A percentile compares a stretch with the other conserved stretches of the same genome.
phyloP scores from a whole-genome alignment of 1,284 basidiomycete species.

The Pulveroboletus ridleyi region DNA sequence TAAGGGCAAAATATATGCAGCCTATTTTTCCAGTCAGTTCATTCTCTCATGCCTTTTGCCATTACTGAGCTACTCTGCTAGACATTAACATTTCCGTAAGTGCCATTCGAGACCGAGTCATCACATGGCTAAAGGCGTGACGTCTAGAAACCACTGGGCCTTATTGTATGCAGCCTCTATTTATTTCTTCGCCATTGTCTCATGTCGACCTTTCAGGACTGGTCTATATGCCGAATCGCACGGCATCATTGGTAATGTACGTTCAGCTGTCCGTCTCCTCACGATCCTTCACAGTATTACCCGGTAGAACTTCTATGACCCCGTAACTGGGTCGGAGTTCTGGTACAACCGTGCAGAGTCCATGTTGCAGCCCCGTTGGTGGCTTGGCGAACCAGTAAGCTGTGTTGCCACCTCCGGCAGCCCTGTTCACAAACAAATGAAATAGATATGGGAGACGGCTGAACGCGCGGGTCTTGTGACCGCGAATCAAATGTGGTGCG shows the following conservation, averaged over 20 bases:
- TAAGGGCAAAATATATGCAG: slow-evolving; percentile 86
- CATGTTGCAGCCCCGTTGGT: slow-evolving; percentile 79
- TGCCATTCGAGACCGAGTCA: slow-evolving; percentile 17
- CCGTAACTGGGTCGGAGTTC: slow-evolving; percentile 64
- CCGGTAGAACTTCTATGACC: slow-evolving; percentile 86
- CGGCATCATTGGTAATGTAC: slow-evolving; percentile 89
- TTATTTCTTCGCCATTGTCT: neutral
- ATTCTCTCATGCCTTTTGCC: slow-evolving; percentile 1
- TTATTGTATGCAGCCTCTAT: slow-evolving; percentile 59
- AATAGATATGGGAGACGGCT: slow-evolving; percentile 89
- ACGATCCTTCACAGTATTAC: slow-evolving; percentile 4
- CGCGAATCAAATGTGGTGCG: slow-evolving; percentile 91
- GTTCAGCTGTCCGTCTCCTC: slow-evolving; percentile 26
- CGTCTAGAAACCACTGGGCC: slow-evolving; percentile 82
- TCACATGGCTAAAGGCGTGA: slow-evolving; percentile 7
- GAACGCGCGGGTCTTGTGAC: slow-evolving; percentile 75
- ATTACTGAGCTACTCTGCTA: slow-evolving; percentile 36
- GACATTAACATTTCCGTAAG: slow-evolving; percentile 91
- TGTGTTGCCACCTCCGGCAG: neutral
- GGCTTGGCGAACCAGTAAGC: slow-evolving; percentile 87
- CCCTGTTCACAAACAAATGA: slow-evolving; percentile 8
- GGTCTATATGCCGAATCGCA: slow-evolving; percentile 88
- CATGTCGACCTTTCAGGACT: slow-evolving; percentile 59
- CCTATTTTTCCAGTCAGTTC: slow-evolving; percentile 84
- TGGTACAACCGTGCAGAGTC: slow-evolving; percentile 69